Evolutionary conservation across 345 rosid genomes (phyloP), one percentile per base, ranked within the genome.

Genomic region (rapeseed (Brassica napus)): DNA sequence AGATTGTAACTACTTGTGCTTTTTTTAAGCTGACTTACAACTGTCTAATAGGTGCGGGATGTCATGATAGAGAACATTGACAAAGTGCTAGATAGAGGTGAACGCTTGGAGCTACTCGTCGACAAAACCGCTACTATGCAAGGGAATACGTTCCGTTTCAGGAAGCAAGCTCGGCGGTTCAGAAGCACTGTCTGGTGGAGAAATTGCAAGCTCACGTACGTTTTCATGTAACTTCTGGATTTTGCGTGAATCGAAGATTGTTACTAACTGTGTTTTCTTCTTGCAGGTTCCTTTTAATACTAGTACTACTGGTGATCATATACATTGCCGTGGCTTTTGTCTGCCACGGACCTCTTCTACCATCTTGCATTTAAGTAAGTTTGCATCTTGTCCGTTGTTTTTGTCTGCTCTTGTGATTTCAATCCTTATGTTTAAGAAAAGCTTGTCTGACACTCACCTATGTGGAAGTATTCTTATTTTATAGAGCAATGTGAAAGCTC

Each of bases 121-220:
- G 98, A 93, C 79, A 95, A 91, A 82, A 93, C 98, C 26, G 91
- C 97, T 21, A 92, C 90, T 44, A 93, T 95, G 93, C 98, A 95
- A 80, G 98, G 91, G 18, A 87, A 93, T 35, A 88, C 97, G 34
- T 90, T 95, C 82, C 98, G 94, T 79, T 95, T 95, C 84, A 89
- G 79, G 85, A 95, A 93, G 83, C 99, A 93, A 84, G 88, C 99
- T 63, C 94, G 90, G 77, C 91, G 91, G 78, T 97, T 93, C 42
- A 89, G 84, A 37, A 87, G 86, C 77, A 94, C 87, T 21, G 90
- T 95, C n/a, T 93, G 98, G 98, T 93, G 90, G 98, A 90, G 92
- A 86, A 95, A 93, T 70, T 94, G 90, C 72, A 95, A 93, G 82
- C 92, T 95, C 61, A 86, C 91, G 98, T 93, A 85, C 39, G 79